A percentile compares a stretch with the other conserved stretches of the same genome.
Conservation (phyloP, 768 basidiomycete genomes). For the Xerocomellus amylosporus region DNA sequence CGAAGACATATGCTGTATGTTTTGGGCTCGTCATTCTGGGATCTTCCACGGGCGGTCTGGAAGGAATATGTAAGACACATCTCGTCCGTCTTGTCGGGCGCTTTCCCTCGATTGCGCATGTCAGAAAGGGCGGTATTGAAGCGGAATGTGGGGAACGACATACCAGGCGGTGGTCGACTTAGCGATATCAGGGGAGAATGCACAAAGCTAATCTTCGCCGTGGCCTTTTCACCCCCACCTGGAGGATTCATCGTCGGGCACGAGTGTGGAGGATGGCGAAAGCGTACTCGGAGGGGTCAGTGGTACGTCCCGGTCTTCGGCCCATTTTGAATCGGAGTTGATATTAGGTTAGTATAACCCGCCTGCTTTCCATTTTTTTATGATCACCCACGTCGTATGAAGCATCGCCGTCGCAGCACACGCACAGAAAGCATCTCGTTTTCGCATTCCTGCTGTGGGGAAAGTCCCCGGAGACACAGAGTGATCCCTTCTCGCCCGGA, state of each 20-base stretch:
- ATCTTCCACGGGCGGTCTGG: slow-evolving; percentile 54
- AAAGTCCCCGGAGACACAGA: slow-evolving; percentile 94
- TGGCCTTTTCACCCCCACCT: slow-evolving; percentile 9
- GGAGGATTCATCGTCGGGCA: slow-evolving; percentile 19
- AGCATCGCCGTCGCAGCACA: slow-evolving; percentile 86
- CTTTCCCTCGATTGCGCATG: slow-evolving; percentile 39
- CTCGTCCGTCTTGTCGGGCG: slow-evolving; percentile 61
- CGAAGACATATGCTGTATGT: slow-evolving; percentile 63
- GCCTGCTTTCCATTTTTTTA: slow-evolving; percentile 26
- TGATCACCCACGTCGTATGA: slow-evolving; percentile 51
- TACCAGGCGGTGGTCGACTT: slow-evolving; percentile 23
- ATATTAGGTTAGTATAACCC: slow-evolving; percentile 7
- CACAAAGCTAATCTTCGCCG: slow-evolving; percentile 20
- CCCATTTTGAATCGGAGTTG: slow-evolving; percentile 22
- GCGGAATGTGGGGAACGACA: not conserved
- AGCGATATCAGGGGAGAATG: slow-evolving; percentile 28
- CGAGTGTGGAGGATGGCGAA: not conserved
- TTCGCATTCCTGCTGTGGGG: slow-evolving; percentile 70
- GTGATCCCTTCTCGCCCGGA: slow-evolving; percentile 47
- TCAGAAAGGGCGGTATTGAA: not conserved
- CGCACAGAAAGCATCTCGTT: slow-evolving; percentile 57
- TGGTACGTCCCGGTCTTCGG: not conserved
- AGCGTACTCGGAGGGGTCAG: not conserved
- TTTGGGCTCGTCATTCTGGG: slow-evolving; percentile 47
- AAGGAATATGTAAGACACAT: slow-evolving; percentile 63